Evolutionary conservation across 805 yeast species (phyloP).

Genomic region (Teunomyces cretensis): DNA sequence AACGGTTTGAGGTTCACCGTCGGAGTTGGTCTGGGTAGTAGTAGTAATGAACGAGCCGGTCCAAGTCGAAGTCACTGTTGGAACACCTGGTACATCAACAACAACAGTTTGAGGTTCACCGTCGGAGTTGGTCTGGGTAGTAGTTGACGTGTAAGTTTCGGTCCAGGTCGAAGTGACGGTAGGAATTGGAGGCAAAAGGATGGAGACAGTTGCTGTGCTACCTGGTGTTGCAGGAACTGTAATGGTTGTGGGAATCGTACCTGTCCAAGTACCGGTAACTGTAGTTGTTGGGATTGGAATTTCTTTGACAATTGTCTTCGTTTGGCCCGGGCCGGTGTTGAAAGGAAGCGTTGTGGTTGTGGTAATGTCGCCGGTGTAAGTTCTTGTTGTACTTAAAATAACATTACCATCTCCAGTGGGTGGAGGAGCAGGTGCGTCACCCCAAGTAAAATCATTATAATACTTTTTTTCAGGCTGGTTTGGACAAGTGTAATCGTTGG

Average conservation of each 20-base stretch:
- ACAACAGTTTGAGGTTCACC: constrained; percentile 4
- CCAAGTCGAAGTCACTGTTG: constrained; percentile 7
- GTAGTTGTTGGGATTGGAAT: constrained; percentile 7
- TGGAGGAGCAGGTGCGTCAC: too few species aligned
- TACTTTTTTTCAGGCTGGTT: too few species aligned
- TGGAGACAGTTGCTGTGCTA: constrained; percentile 2
- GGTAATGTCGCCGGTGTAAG: neutral
- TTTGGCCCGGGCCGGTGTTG: neutral
- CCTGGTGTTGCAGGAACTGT: neutral
- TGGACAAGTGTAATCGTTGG: neutral
- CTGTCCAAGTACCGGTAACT: constrained; percentile 5
- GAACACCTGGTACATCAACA: constrained; percentile 11
- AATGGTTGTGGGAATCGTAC: neutral
- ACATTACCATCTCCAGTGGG: neutral
- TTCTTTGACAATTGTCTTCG: constrained; percentile 6
- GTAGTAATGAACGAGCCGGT: constrained; percentile 1
- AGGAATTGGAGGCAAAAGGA: constrained; percentile 2
- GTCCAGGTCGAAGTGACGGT: constrained; percentile 11
- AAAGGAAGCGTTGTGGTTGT: neutral
- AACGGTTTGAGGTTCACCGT: neutral
- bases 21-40: constrained; percentile 1
- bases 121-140: constrained; percentile 1
- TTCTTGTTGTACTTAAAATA: neutral
- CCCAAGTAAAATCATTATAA: too few species aligned
- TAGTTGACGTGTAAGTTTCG: constrained; percentile 5